Evolutionary conservation across 495 filamentous ascomycete species (phyloP), one percentile per base, ranked within the genome.

Genomic region (Aspergillus carlsbadensis): DNA sequence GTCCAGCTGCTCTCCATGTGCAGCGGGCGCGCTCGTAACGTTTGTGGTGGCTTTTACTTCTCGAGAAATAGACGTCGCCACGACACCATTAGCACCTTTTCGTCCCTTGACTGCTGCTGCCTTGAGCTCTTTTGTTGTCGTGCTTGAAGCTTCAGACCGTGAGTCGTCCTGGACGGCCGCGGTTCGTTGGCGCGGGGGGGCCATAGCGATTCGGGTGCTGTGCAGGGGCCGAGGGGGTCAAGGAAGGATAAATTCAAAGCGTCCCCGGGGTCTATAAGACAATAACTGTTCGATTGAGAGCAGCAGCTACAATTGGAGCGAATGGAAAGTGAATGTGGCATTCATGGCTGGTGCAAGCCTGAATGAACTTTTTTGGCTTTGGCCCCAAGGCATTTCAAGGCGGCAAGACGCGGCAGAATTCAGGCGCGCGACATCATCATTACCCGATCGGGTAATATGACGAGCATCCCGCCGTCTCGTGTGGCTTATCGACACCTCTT

Each of bases 91-190:
- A 2, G 61, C 68, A 6, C 63, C 52, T 60, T 74, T 77, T 14
- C 73, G 67, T 39, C 65, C 67, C 58, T 73, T 77, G 3, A 56
- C 55, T 11, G 64, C 58, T 13, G 70, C 62, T 10, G 61, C 54
- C 47, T 67, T 73, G 48, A 72, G 72, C 58, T 81, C 78, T 65
- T 73, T 74, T 15, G 78, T 74, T 13, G 78, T 75, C 51, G 72
- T 72, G 53, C 79, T 81, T 20, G 79, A 81, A 26, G 77, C 75
- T 69, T 83, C 80, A 18, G 79, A 81, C 37, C 79, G 69, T 37
- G 80, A 81, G 65, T 83, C 80, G 47, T 83, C 80, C 24, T 71
- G 65, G 44, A 70, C 58, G 14, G 71, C 72, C 44, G 73, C 60
- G 43, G 71, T 67, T 42, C 74, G 72, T 63, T 76, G 74, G 48